Percentiles rank a stretch among this genome's conserved stretches.
phyloP scores from a whole-genome alignment of 2,329 filamentous ascomycete species.

The Colletotrichum graminicola region DNA sequence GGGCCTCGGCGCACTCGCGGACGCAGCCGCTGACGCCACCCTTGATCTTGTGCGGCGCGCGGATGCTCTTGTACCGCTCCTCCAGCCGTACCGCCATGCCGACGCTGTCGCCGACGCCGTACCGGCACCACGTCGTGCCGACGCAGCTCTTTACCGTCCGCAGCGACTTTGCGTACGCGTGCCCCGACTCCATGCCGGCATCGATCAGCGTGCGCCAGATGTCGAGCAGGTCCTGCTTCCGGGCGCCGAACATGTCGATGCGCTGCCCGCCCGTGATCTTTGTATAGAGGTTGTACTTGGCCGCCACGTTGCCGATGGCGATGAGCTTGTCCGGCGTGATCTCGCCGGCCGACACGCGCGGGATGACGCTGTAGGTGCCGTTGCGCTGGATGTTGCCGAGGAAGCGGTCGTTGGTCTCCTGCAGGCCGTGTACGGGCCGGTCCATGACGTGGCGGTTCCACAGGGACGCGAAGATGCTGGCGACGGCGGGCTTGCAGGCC shows the following conservation, averaged over 20 bases:
- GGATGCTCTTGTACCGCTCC: constrained; percentile 91
- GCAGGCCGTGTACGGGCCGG: constrained; percentile 76
- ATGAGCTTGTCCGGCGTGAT: constrained; percentile 90
- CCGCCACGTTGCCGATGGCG: constrained; percentile 84
- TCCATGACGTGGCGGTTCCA: constrained; percentile 89
- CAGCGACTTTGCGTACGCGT: constrained; percentile 90
- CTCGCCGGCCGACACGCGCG: constrained; percentile 85
- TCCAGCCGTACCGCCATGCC: constrained; percentile 90
- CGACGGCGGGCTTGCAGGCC: constrained; percentile 85
- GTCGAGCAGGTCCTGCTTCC: constrained; percentile 84
- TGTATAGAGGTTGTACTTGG: constrained; percentile 86
- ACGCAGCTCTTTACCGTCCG: constrained; percentile 94
- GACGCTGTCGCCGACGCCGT: constrained; percentile 89
- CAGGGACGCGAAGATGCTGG: constrained; percentile 82
- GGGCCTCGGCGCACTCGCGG: constrained; percentile 92
- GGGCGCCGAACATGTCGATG: constrained; percentile 93
- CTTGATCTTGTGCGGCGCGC: constrained; percentile 92
- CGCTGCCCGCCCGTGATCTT: constrained; percentile 94
- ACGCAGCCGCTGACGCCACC: constrained; percentile 91
- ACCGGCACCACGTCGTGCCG: constrained; percentile 91
- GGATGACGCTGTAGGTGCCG: constrained; percentile 90
- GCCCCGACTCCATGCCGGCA: constrained; percentile 89
- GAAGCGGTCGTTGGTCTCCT: constrained; percentile 92
- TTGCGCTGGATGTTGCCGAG: constrained; percentile 92
- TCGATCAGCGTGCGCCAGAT: constrained; percentile 87